These are phyloP conservation scores for Knoxia roxburghii DNA, from an alignment of 257 asterid species.

Conservation along the genomic window DNA sequence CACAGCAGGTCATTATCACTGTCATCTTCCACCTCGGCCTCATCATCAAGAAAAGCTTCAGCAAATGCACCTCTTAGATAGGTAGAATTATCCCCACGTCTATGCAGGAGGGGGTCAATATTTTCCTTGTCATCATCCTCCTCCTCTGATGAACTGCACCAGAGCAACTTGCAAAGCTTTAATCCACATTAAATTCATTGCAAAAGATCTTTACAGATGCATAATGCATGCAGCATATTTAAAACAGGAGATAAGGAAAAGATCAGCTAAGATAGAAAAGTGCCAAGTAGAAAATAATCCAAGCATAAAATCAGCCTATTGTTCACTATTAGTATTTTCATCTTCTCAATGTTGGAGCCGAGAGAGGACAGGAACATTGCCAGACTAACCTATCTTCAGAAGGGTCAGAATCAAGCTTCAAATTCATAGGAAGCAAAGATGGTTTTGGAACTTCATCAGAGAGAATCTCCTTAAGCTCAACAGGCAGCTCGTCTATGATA, in stretches of 20 bases:
- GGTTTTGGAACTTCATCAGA: conserved; percentile 55
- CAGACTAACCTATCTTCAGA: conserved; percentile 54
- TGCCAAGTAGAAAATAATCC: not conserved
- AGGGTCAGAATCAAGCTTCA: conserved; percentile 74
- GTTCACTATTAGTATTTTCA: not conserved
- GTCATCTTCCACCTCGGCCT: conserved; percentile 95
- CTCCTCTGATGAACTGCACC: conserved; percentile 77
- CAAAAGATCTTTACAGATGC: not conserved
- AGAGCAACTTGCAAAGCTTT: conserved; percentile 11
- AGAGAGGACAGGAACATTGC: not conserved
- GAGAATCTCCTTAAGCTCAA: conserved; percentile 36
- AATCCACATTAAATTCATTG: not conserved
- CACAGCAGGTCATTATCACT: conserved; percentile 58
- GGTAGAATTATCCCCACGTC: conserved; percentile 23
- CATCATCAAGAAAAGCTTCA: conserved; percentile 76
- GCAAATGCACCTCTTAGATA: conserved; percentile 61
- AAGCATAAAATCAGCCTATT: not conserved
- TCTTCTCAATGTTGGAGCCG: not conserved
- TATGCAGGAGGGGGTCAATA: conserved; percentile 34
- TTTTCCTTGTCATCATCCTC: conserved; percentile 75
- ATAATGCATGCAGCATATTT: not conserved
- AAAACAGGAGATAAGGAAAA: not conserved
- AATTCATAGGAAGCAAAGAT: conserved; percentile 56
- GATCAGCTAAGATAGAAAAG: not conserved
- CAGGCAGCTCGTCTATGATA: conserved; percentile 28